Percentiles rank a stretch among this genome's conserved stretches.
Evolutionary conservation across 106 monocot genomes (phyloP).

Genomic region (Xerophyta viscosa): DNA sequence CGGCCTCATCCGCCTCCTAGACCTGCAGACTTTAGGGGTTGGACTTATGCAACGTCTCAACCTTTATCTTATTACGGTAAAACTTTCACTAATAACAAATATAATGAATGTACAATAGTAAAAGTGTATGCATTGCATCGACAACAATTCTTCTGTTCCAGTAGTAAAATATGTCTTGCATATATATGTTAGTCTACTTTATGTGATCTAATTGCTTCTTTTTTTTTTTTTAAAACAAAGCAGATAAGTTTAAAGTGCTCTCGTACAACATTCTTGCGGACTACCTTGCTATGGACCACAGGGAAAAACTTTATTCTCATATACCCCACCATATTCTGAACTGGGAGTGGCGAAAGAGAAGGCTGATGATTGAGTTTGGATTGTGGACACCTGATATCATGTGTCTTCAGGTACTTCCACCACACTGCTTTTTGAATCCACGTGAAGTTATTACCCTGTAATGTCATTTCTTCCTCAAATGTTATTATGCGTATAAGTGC

Average conservation of each 20-base stretch:
- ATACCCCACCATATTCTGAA: conserved; percentile 59
- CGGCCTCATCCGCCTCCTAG: conserved; percentile 15
- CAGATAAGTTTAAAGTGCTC: conserved; percentile 73
- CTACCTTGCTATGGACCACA: conserved; percentile 78
- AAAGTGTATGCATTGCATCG: neutral
- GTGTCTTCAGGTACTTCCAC: conserved; percentile 99
- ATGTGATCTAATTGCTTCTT: conserved; percentile 4
- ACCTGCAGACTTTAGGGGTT: conserved; percentile 42
- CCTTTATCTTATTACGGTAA: conserved; percentile 54
- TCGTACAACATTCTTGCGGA: conserved; percentile 98
- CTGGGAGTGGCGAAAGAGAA: conserved; percentile 91
- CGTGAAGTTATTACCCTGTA: too few species aligned
- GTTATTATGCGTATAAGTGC: too few species aligned
- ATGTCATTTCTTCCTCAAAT: too few species aligned
- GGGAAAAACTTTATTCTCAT: conserved; percentile 62
- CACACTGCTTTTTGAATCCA: too few species aligned
- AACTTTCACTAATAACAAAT: neutral
- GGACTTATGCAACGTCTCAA: conserved; percentile 29
- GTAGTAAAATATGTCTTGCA: neutral
- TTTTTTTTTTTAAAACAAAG: conserved; percentile 7
- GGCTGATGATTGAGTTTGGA: conserved; percentile 69
- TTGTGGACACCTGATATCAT: conserved; percentile 90
- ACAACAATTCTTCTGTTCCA: too few species aligned
- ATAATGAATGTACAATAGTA: neutral
- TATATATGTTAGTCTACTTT: neutral